Percentiles rank a stretch among this genome's conserved stretches.
Evolutionary conservation across 1,284 basidiomycete species (phyloP).

Genomic region (Neonothopanus nambi): DNA sequence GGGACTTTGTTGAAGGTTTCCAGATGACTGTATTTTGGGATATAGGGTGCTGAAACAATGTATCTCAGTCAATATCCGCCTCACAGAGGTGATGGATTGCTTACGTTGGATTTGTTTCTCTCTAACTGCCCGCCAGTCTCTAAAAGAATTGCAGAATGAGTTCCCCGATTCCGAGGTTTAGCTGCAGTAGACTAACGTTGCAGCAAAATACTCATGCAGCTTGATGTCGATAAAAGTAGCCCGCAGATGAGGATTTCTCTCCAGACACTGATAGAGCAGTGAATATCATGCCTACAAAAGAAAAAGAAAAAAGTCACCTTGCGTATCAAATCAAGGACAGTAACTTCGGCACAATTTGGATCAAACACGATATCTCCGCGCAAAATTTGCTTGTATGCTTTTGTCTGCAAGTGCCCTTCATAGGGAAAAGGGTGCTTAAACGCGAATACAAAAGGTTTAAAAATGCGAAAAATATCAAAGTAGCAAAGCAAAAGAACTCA

Average conservation of each 20-base stretch:
- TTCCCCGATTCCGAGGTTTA: not conserved
- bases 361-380: not conserved
- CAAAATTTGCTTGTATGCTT: conserved; percentile 6
- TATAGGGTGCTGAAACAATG: conserved; percentile 5
- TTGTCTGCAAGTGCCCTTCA: not conserved
- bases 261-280: conserved; percentile 42
- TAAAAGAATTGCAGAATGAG: conserved; percentile 20
- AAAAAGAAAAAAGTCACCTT: conserved; percentile 31
- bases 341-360: conserved; percentile 26
- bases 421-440: conserved; percentile 6
- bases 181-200: conserved; percentile 36
- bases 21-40: not conserved
- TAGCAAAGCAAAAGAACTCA: conserved; percentile 32
- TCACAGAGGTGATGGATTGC: not conserved
- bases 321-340: conserved; percentile 39
- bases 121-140: conserved; percentile 44
- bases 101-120: conserved; percentile 11
- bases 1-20: not conserved
- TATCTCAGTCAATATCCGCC: not conserved
- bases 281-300: not conserved
- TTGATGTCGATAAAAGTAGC: conserved; percentile 39
- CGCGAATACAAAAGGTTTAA: not conserved
- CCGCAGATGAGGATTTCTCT: conserved; percentile 53
- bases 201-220: conserved; percentile 45
- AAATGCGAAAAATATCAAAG: not conserved